Evolutionary conservation across 2,329 filamentous ascomycete genomes (phyloP).

Genomic region (Fusarium sp.): DNA sequence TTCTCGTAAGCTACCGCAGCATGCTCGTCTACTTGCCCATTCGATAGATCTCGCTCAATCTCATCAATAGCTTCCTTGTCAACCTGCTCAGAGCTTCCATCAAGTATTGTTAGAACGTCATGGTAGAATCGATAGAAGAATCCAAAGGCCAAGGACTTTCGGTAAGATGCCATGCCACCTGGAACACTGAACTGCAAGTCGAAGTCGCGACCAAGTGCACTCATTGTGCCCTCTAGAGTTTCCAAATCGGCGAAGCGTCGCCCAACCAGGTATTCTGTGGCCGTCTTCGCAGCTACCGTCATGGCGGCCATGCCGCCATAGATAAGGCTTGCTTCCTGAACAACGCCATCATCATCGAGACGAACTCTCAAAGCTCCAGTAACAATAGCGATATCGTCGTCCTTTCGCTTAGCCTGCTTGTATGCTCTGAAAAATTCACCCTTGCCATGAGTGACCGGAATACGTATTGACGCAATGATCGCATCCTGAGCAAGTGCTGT

Average conservation of each 20-base stretch:
- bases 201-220: constrained; percentile 88
- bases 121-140: constrained; percentile 99
- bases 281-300: constrained; percentile 85
- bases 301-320: constrained; percentile 96
- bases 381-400: constrained; percentile 98
- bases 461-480: constrained; percentile 86
- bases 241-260: constrained; percentile 83
- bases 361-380: constrained; percentile 84
- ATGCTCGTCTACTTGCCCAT: constrained; percentile 80
- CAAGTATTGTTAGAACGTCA: constrained; percentile 77
- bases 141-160: constrained; percentile 87
- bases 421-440: constrained; percentile 90
- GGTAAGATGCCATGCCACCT: constrained; percentile 96
- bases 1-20: constrained; percentile 82
- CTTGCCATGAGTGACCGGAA: constrained; percentile 78
- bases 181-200: constrained; percentile 90
- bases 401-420: constrained; percentile 96
- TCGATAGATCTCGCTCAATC: constrained; percentile 85
- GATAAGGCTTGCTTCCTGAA: constrained; percentile 81
- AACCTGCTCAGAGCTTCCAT: constrained; percentile 56
- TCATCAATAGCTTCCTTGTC: constrained; percentile 84
- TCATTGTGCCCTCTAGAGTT: constrained; percentile 91
- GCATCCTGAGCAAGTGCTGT: constrained; percentile 85
- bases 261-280: constrained; percentile 78
- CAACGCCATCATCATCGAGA: constrained; percentile 74